Evolutionary conservation across 2,329 filamentous ascomycete species (phyloP), one percentile per base, ranked within the genome.

Genomic region (Colletotrichum sp.): DNA sequence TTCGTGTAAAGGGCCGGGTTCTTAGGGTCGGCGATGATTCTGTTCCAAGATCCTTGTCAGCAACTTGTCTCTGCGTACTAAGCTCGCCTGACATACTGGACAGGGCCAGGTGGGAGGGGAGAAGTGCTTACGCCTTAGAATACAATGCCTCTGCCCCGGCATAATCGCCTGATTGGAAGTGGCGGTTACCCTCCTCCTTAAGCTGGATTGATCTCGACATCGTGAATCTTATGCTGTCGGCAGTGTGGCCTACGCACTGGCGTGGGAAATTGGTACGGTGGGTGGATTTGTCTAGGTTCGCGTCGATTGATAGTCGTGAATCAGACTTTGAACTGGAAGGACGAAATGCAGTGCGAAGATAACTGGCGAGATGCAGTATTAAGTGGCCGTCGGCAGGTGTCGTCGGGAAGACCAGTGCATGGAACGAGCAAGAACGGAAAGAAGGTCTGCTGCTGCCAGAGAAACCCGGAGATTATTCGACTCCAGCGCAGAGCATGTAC

Each of bases 1-100:
- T 98, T 98, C 52, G 95, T 96, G 86, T 96, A 98, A 67, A 98
- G 90, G 34, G 94, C 88, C 2, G 94, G 91, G 82, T 98, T 97
- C 71, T 88, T 90, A 6, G 94, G 90, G 84, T 98, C 95, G 82
- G 93, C 92, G 80, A 94, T 92, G 79, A 98, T 96, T 55, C 93
- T 95, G 79, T 34, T 55, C 15, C 12, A 5, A 22, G 8, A 15
- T 27, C 19, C 28, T 44, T 15, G 59, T 72, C n/a, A 71, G 77
- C 48, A 22, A 64, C 25, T 27, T n/a, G 15, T 13, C 13, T 11
- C 9, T 3, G 36, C 32, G 32, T 34, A 4, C 48, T 36, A 15
- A 8, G 22, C 9, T 19, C 16, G 70, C 16, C 15, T 44, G 63
- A 9, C 27, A 25, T 48, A 28, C 22, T 19, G 22, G n/a, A 19